Evolutionary conservation across 78 protist genomes (phyloP).

Genomic region (Emiliania huxleyi): DNA sequence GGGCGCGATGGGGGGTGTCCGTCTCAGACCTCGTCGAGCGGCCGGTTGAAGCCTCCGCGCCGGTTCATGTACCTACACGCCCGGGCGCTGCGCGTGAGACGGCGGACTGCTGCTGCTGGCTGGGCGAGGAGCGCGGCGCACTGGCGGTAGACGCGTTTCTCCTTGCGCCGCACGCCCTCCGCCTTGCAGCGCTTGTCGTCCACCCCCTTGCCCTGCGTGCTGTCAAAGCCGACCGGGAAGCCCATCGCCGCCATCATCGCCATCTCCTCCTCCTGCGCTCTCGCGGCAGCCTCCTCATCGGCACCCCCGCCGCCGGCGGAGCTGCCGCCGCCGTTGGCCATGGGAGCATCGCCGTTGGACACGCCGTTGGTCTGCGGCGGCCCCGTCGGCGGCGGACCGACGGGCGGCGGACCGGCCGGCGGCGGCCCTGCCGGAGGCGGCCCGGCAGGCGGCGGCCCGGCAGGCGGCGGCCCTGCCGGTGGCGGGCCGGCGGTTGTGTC

Average conservation of each 20-base stretch:
- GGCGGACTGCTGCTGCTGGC: too few species aligned
- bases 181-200: neutral
- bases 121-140: too few species aligned
- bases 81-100: too few species aligned
- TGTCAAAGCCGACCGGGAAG: neutral
- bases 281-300: neutral
- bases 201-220: constrained; percentile 25
- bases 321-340: neutral
- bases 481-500: neutral
- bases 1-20: too few species aligned
- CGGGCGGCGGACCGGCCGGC: neutral
- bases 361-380: neutral
- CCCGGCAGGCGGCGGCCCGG: neutral
- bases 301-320: neutral
- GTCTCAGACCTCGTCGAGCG: constrained; percentile 19
- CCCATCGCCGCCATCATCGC: constrained; percentile 27
- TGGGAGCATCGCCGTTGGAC: neutral
- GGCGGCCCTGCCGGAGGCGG: neutral
- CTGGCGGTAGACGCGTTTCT: neutral
- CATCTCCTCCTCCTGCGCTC: neutral
- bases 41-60: constrained; percentile 48
- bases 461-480: neutral
- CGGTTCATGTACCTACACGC: constrained; percentile 54
- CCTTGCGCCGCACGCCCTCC: neutral
- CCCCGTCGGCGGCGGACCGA: neutral